Evolutionary conservation across 345 rosid species (phyloP).

Genomic region (Physaria fendleri): DNA sequence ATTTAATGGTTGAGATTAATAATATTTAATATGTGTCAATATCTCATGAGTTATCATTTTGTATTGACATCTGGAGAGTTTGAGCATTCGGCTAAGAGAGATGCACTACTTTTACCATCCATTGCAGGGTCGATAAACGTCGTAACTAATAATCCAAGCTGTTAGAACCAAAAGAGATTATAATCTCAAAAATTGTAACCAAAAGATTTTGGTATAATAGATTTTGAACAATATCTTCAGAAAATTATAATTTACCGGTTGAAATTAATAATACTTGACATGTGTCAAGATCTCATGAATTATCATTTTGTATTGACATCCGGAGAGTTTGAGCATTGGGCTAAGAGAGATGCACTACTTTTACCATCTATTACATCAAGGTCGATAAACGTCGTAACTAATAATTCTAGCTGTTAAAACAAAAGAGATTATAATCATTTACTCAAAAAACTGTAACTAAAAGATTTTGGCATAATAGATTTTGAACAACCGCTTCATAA

Average conservation of each 20-base stretch:
- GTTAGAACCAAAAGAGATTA: constrained; percentile 28
- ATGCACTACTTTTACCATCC: constrained; percentile 96
- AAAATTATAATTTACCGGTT: too few species aligned
- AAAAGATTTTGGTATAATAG: background rate
- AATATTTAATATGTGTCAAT: too few species aligned
- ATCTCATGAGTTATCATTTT: too few species aligned
- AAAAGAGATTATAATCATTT: background rate
- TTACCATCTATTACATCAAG: constrained; percentile 99
- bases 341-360: constrained; percentile 77
- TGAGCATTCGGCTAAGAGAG: constrained; percentile 85
- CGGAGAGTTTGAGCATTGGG: constrained; percentile 93
- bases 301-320: too few species aligned
- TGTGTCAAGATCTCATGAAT: too few species aligned
- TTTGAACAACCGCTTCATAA: constrained; percentile 52
- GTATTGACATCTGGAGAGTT: constrained; percentile 86
- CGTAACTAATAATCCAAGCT: constrained; percentile 80
- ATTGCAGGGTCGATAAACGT: constrained; percentile 89
- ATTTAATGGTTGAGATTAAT: too few species aligned
- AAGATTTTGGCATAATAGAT: background rate
- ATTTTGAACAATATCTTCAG: constrained; percentile 52
- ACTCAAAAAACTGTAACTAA: background rate
- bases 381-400: constrained; percentile 69
- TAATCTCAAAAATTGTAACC: background rate
- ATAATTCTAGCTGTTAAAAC: constrained; percentile 73
- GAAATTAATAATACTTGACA: too few species aligned